Conservation (phyloP, 345 rosid species). For the Turnera subulata region DNA sequence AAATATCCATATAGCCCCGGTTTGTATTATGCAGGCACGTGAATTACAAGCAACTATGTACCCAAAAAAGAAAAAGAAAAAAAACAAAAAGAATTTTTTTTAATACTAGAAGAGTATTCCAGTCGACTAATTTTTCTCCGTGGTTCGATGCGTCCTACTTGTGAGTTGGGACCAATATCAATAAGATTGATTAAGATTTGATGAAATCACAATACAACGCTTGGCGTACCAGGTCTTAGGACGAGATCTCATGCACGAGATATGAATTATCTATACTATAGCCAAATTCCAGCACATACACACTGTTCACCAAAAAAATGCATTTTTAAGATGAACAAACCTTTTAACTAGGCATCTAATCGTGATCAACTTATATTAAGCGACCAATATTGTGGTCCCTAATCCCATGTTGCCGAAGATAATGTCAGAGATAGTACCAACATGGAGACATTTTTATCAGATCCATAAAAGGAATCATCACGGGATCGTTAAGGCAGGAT, state of each 20-base stretch:
- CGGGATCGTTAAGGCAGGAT: conserved; percentile 53
- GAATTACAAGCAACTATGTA: neutral
- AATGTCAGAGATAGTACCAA: conserved; percentile 10
- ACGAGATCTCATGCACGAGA: conserved; percentile 29
- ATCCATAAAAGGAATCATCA: conserved; percentile 40
- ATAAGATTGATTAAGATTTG: conserved; percentile 14
- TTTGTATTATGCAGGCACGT: neutral
- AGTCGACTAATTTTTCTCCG: too few species aligned
- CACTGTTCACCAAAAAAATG: conserved; percentile 25
- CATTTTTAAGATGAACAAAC: neutral
- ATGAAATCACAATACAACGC: conserved; percentile 37
- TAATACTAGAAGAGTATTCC: too few species aligned
- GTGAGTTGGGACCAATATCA: too few species aligned
- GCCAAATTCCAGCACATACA: conserved; percentile 10
- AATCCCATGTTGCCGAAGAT: conserved; percentile 19
- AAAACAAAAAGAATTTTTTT: neutral
- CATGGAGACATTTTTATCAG: conserved; percentile 27
- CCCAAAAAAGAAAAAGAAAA: too few species aligned
- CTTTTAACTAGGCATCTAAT: too few species aligned
- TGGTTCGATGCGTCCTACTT: too few species aligned
- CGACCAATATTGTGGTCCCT: conserved; percentile 42
- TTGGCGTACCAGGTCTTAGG: conserved; percentile 34
- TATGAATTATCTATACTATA: conserved; percentile 20
- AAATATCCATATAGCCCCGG: conserved; percentile 4
- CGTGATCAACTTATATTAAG: conserved; percentile 4